Evolutionary conservation across 176 grass and related monocot genomes (phyloP).

Genomic region (Aegilops speltoides): DNA sequence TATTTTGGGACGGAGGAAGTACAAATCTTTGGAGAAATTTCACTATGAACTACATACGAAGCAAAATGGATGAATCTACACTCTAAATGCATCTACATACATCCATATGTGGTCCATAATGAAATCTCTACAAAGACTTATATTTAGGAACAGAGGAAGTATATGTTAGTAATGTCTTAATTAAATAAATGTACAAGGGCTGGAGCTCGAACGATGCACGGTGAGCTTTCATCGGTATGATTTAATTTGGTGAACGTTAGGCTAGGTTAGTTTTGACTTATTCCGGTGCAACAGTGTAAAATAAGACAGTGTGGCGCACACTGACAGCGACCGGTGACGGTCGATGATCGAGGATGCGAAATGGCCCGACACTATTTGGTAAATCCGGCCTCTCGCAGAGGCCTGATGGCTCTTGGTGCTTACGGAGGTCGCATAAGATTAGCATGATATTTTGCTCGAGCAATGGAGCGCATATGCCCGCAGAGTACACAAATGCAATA

Average conservation of each 20-base stretch:
- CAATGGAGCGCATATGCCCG: no score
- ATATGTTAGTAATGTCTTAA: not conserved
- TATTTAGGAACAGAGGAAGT: no score
- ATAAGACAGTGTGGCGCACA: not conserved
- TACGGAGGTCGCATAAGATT: not conserved
- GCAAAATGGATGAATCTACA: no score
- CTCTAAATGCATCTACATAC: no score
- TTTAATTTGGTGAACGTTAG: not conserved
- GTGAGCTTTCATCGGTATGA: not conserved
- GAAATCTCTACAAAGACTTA: no score
- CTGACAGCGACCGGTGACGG: not conserved
- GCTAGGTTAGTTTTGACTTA: not conserved
- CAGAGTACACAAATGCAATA: no score
- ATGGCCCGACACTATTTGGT: not conserved
- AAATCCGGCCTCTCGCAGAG: not conserved
- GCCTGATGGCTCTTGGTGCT: not conserved
- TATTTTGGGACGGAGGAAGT: no score
- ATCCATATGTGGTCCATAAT: no score
- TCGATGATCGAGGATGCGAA: not conserved
- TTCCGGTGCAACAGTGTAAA: not conserved
- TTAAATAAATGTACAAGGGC: not conserved
- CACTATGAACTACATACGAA: no score
- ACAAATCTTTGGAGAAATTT: no score
- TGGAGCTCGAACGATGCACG: not conserved
- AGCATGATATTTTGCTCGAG: not conserved